These are phyloP conservation scores for Plasmodium knowlesi DNA, from an alignment of 169 alveolate species.

Conservation along the genomic window DNA sequence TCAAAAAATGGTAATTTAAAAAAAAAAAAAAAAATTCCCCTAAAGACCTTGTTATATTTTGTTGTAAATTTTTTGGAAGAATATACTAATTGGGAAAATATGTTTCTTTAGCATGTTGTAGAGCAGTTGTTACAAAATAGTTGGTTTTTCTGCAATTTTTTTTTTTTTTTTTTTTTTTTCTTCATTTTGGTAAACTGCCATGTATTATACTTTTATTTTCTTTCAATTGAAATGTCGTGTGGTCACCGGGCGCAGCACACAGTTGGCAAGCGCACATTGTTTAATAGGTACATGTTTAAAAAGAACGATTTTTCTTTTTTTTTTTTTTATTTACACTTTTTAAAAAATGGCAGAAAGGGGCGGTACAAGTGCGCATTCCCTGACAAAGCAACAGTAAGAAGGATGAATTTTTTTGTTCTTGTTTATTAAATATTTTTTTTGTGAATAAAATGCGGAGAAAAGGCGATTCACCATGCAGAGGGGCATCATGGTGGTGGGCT, in stretches of 20 bases:
- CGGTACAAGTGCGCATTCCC: not conserved
- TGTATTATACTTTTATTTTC: conserved; percentile 19
- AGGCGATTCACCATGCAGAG: not conserved
- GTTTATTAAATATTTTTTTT: not conserved
- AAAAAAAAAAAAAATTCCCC: not conserved
- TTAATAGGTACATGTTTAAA: not conserved
- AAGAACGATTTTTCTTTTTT: not conserved
- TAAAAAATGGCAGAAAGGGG: not conserved
- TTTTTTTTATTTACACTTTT: not conserved
- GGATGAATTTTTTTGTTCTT: not conserved
- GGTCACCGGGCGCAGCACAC: not conserved
- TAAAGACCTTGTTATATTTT: not conserved
- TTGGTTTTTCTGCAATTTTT: not conserved
- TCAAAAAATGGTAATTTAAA: not conserved
- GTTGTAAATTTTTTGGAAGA: not conserved
- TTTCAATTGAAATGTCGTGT: not conserved
- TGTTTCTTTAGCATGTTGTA: not conserved
- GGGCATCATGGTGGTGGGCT: not conserved
- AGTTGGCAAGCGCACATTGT: not conserved
- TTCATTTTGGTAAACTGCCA: not conserved
- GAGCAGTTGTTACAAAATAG: not conserved
- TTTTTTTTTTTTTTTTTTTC: not conserved
- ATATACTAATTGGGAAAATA: not conserved
- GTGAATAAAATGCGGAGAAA: not conserved
- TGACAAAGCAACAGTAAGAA: not conserved